These are phyloP conservation scores for Thielaviopsis musarum DNA, from an alignment of 2,329 filamentous ascomycete genomes.

Conservation along the genomic window DNA sequence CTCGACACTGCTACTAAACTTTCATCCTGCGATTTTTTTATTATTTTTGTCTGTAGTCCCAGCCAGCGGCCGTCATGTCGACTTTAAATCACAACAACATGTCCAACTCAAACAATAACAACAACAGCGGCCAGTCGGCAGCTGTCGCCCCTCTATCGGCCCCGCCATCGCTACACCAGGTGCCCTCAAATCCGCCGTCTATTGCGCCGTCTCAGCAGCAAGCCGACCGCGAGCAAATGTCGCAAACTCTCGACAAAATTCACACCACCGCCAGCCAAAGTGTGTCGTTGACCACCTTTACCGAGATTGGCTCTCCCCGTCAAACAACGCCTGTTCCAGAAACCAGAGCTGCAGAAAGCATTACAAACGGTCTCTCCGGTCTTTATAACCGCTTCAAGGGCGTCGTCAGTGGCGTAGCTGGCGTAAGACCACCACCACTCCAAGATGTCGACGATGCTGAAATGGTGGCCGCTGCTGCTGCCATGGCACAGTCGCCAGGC, in stretches of 20 bases:
- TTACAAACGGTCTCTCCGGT: slow-evolving; percentile 76
- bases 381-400: slow-evolving; percentile 75
- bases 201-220: slow-evolving; percentile 20
- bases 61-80: not conserved
- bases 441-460: slow-evolving; percentile 27
- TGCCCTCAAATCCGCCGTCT: slow-evolving; percentile 29
- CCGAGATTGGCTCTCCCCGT: slow-evolving; percentile 66
- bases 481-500: slow-evolving; percentile 18
- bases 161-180: slow-evolving; percentile 20
- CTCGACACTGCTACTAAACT: not conserved
- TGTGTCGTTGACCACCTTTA: slow-evolving; percentile 77
- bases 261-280: slow-evolving; percentile 78
- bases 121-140: not conserved
- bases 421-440: slow-evolving; percentile 16
- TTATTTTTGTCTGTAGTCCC: not conserved
- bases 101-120: not conserved
- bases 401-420: slow-evolving; percentile 47
- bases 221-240: slow-evolving; percentile 53
- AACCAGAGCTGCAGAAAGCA: slow-evolving; percentile 54
- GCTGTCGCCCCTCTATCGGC: slow-evolving; percentile 11
- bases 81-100: not conserved
- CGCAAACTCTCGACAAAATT: slow-evolving; percentile 69
- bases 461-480: slow-evolving; percentile 16
- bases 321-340: slow-evolving; percentile 45
- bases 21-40: not conserved